Evolutionary conservation across 306 rosid species (phyloP), one percentile per base, ranked within the genome.

Genomic region (Acacia confusa): DNA sequence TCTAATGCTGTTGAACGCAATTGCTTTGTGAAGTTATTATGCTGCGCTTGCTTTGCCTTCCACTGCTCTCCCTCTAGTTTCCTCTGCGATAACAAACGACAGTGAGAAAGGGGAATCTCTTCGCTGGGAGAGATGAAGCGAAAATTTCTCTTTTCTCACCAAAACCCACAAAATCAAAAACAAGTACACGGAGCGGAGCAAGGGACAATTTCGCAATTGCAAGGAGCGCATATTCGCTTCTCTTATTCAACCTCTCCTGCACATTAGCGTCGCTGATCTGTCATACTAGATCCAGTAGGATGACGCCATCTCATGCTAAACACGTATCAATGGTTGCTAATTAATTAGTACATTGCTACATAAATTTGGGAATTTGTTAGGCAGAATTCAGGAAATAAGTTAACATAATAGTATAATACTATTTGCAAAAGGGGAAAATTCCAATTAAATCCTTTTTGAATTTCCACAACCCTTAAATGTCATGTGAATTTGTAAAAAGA

Each of bases 1-100:
- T 83, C 89, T 81, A 48, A 68, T 83, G 81, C 83, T 83, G 75
- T 76, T 24, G 57, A 74, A 75, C 79, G 25, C 72, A 77, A 79
- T 19, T 82, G 1, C 30, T 50, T 12, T 45, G 45, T 58, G 45
- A 71, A 36, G 36, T 81, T 75, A 57, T 38, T 79, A 55, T 38
- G 38, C 9, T 74, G 28, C 60, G 43, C 15, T 40, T 48, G 44
- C 67, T 15, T 3, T 19, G 22, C 58, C 70, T 41, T 60, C 41
- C 70, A 22, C 52, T 34, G 53, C 69, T 55, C 66, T 52, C 40
- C 19, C 77, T 74, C 48, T 53, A 66, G 66, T 53, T 80, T 47
- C 17, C 79, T 52, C 72, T 8, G 79, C 16, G 70, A 61, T 43
- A 32, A 60, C 82, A 47, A 45, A 45, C 53, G 78, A 76, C 67